These are phyloP conservation scores for Hypoxylon fragiforme DNA, from an alignment of 495 filamentous ascomycete species.

Conservation along the genomic window DNA sequence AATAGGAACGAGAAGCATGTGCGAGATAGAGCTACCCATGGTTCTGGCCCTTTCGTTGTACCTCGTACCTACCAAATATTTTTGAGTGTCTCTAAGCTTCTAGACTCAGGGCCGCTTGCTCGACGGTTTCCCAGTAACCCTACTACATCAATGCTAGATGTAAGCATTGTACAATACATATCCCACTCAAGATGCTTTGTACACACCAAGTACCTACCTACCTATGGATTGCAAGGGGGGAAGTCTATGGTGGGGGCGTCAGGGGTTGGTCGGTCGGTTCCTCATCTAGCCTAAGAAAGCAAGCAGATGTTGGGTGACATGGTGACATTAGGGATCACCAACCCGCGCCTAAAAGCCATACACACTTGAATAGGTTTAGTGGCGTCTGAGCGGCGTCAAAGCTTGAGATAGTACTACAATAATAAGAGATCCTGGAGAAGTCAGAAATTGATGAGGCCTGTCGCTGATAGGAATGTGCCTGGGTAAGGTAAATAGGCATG, in stretches of 20 bases:
- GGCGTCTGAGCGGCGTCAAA: too few relatives aligned
- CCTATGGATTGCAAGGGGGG: constrained; percentile 6
- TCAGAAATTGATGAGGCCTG: too few relatives aligned
- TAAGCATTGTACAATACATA: neutral
- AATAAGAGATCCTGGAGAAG: too few relatives aligned
- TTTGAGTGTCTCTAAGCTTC: constrained; percentile 6
- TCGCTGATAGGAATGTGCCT: neutral
- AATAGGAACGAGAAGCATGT: neutral
- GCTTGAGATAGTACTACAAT: too few relatives aligned
- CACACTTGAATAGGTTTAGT: neutral
- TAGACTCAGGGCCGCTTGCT: constrained; percentile 9
- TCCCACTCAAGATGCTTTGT: constrained; percentile 10
- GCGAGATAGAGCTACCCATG: neutral
- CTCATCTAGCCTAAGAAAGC: constrained; percentile 9
- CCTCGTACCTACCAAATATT: constrained; percentile 2
- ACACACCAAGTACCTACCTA: constrained; percentile 2
- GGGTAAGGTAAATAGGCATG: too few relatives aligned
- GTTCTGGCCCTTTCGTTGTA: neutral
- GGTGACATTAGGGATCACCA: neutral
- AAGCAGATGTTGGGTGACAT: neutral
- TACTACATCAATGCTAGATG: neutral
- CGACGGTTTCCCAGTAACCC: neutral
- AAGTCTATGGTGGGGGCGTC: neutral
- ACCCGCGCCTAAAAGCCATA: neutral
- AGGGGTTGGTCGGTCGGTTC: neutral